Conservation (phyloP, 371 early-diverging fungal genomes). For the Mucor circinelloides region DNA sequence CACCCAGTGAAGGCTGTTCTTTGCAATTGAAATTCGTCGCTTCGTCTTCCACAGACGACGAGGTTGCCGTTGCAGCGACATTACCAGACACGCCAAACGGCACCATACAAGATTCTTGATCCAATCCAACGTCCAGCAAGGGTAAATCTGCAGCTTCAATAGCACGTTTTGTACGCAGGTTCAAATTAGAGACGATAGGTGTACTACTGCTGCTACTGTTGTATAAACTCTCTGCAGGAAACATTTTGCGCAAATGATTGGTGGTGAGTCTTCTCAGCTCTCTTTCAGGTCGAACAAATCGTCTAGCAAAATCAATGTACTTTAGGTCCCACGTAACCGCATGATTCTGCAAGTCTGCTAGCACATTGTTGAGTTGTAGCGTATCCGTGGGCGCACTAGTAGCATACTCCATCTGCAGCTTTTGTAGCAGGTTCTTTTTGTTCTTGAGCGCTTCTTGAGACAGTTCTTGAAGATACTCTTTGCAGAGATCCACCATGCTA, state of each 20-base stretch:
- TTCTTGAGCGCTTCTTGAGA: conserved; percentile 71
- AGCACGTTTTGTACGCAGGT: conserved; percentile 42
- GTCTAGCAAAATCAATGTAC: conserved; percentile 73
- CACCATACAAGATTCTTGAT: conserved; percentile 8
- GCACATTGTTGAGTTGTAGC: conserved; percentile 75
- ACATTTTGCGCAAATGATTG: conserved; percentile 64
- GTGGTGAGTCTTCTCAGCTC: conserved; percentile 65
- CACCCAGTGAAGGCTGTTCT: conserved; percentile 25
- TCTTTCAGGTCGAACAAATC: conserved; percentile 76
- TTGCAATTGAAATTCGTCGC: neutral
- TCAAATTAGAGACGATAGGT: conserved; percentile 28
- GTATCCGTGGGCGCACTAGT: conserved; percentile 79
- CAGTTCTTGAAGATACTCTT: conserved; percentile 62
- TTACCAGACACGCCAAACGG: conserved; percentile 8
- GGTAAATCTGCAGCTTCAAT: conserved; percentile 47
- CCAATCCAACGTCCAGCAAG: conserved; percentile 42
- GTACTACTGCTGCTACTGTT: conserved; percentile 4
- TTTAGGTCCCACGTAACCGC: conserved; percentile 82
- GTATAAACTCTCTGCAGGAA: conserved; percentile 47
- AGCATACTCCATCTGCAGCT: conserved; percentile 78
- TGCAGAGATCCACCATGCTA: conserved; percentile 66
- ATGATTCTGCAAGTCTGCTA: conserved; percentile 75
- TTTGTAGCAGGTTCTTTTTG: conserved; percentile 76
- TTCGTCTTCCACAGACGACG: neutral
- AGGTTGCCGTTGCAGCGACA: no score